Evolutionary conservation across 2,329 filamentous ascomycete species (phyloP), one percentile per base, ranked within the genome.

Genomic region (Epichloe uncinata): DNA sequence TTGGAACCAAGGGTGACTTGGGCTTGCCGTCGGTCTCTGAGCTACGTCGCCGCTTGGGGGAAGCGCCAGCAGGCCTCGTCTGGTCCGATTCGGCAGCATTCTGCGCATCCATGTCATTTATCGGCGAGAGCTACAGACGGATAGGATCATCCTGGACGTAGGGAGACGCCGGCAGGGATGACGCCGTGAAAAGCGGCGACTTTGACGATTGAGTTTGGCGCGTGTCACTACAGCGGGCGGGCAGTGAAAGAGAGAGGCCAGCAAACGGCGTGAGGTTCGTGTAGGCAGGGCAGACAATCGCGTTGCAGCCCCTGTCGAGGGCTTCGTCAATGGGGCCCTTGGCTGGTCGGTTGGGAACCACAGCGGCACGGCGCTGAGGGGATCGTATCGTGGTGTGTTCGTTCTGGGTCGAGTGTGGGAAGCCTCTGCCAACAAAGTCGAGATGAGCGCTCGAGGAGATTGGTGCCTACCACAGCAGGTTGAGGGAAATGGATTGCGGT

Each of bases 91-190:
- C 76, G 70, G 73, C 71, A 74, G 75, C 77, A 80, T 80, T 79
- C 72, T 79, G 77, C 77, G 75, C 77, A 79, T 81, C 77, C 77
- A 81, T 81, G 72, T 73, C 77, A 80, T 78, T 77, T 74, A 79
- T 73, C 73, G 74, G 64, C 63, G 66, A 66, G 65, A 68, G 62
- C 61, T 60, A 63, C 66, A 60, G 65, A 70, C 70, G 69, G 68
- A 70, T 71, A 73, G 70, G 73, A 79, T 72, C 77, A 80, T 80
- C 69, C 70, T 80, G 77, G 72, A 67, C 56, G 60, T 59, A 57
- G 57, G 52, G 54, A 52, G 45, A 37, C 36, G 52, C 48, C 49
- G 51, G 47, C 45, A 50, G 42, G 36, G 49, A 47, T 45, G 41
- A 49, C 42, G 48, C 49, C 55, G 54, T 43, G 42, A 45, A 26